Evolutionary conservation across 1,284 basidiomycete species (phyloP).

Genomic region (Trametes pubescens): DNA sequence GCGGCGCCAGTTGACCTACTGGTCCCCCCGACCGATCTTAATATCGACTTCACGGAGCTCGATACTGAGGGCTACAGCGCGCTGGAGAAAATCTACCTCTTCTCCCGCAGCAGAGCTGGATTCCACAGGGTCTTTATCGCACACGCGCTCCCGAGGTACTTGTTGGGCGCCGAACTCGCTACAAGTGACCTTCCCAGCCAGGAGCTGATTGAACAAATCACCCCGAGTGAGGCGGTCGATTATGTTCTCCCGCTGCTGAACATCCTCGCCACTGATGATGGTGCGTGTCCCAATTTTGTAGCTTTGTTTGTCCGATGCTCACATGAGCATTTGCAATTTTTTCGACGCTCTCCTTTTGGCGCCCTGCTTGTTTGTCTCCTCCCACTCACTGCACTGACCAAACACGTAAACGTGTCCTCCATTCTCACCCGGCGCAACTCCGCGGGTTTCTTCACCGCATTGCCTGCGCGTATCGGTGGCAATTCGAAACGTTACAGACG

Average conservation of each 20-base stretch:
- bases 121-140: slow-evolving; percentile 91
- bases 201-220: slow-evolving; percentile 61
- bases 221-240: slow-evolving; percentile 90
- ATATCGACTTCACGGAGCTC: slow-evolving; percentile 49
- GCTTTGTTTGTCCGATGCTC: slow-evolving; percentile 19
- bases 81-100: slow-evolving; percentile 94
- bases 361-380: slow-evolving; percentile 22
- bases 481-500: slow-evolving; percentile 61
- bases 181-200: slow-evolving; percentile 57
- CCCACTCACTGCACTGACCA: slow-evolving; percentile 23
- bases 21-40: slow-evolving; percentile 31
- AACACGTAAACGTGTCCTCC: slow-evolving; percentile 26
- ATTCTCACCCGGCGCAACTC: slow-evolving; percentile 20
- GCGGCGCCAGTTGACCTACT: slow-evolving; percentile 27
- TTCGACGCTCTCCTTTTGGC: slow-evolving; percentile 17
- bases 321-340: slow-evolving; percentile 18
- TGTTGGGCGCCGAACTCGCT: slow-evolving; percentile 33
- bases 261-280: slow-evolving; percentile 88
- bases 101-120: slow-evolving; percentile 84
- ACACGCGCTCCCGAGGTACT: slow-evolving; percentile 67
- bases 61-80: slow-evolving; percentile 83
- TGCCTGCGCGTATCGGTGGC: slow-evolving; percentile 16
- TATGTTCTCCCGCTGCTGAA: slow-evolving; percentile 93
- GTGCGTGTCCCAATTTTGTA: slow-evolving; percentile 50
- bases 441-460: slow-evolving; percentile 21